Percentiles rank a stretch among this genome's conserved stretches.
Evolutionary conservation across 495 filamentous ascomycete genomes (phyloP).

Genomic region (Geoglossum glabrum): DNA sequence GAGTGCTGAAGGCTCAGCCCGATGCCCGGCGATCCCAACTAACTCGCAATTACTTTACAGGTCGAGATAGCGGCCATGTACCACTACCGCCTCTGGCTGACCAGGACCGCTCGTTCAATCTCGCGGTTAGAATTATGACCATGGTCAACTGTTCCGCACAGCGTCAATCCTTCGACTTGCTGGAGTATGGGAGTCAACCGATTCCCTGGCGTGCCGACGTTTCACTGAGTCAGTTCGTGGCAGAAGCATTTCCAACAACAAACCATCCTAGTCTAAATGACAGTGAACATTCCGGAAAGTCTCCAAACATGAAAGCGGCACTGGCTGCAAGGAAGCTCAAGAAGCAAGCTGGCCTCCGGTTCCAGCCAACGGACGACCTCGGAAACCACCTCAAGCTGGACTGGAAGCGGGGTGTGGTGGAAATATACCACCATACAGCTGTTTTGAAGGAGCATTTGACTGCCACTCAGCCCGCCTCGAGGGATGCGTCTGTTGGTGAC

Average conservation of each 20-base stretch:
- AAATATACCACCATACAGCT: conserved; percentile 17
- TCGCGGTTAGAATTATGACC: conserved; percentile 17
- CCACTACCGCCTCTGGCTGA: conserved; percentile 4
- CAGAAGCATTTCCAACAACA: conserved; percentile 12
- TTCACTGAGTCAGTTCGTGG: conserved; percentile 12
- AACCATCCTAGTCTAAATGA: conserved; percentile 16
- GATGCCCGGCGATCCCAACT: not conserved
- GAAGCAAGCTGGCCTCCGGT: conserved; percentile 13
- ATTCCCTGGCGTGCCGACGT: conserved; percentile 12
- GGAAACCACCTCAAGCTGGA: conserved; percentile 17
- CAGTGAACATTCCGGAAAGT: conserved; percentile 1
- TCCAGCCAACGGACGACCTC: conserved; percentile 18
- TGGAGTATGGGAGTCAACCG: conserved; percentile 12
- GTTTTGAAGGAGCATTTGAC: conserved; percentile 19
- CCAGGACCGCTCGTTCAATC: conserved; percentile 13
- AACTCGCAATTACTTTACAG: not conserved
- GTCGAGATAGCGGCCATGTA: not conserved
- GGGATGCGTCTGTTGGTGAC: conserved; percentile 3
- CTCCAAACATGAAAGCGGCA: conserved; percentile 10
- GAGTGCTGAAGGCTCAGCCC: not conserved
- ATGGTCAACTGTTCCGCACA: conserved; percentile 17
- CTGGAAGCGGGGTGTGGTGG: conserved; percentile 12
- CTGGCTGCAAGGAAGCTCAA: conserved; percentile 17
- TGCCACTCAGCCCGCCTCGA: conserved; percentile 10
- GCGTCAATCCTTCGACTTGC: conserved; percentile 7